Evolutionary conservation across 148 eudicot species (phyloP).

Genomic region (Drosera capensis): DNA sequence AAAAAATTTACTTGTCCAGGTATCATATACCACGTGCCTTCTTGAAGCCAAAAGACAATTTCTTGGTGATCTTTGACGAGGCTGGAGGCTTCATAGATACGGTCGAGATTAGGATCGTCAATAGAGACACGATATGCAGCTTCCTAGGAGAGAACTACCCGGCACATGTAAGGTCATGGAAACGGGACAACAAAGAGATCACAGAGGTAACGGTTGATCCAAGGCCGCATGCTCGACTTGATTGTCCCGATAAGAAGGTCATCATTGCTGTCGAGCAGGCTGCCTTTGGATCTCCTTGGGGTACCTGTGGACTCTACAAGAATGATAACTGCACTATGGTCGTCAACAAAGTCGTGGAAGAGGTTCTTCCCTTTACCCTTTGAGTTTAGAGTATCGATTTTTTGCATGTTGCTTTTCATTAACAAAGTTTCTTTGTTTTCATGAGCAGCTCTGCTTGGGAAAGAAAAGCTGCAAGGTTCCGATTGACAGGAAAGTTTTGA

Average conservation of each 20-base stretch:
- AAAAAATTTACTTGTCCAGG: constrained; percentile 16
- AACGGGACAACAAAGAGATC: constrained; percentile 12
- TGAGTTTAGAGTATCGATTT: too few species aligned
- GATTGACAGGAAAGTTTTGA: constrained; percentile 23
- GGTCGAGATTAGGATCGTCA: constrained; percentile 20
- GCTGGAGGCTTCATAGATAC: constrained; percentile 24
- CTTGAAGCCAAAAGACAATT: constrained; percentile 32
- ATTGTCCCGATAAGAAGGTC: constrained; percentile 21
- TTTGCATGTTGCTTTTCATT: neutral
- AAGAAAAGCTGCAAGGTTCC: constrained; percentile 37
- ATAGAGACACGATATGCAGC: constrained; percentile 39
- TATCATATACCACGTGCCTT: constrained; percentile 47
- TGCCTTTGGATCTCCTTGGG: constrained; percentile 30
- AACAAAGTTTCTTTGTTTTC: neutral
- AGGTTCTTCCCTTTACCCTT: constrained; percentile 11
- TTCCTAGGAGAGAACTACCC: constrained; percentile 26
- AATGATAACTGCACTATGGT: constrained; percentile 23
- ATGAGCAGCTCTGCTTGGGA: constrained; percentile 42
- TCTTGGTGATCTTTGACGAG: constrained; percentile 46
- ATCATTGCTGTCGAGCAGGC: constrained; percentile 28
- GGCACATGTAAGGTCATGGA: constrained; percentile 25
- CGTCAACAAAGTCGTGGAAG: constrained; percentile 26
- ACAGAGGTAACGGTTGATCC: constrained; percentile 4
- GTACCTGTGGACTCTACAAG: constrained; percentile 22
- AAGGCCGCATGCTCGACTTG: constrained; percentile 15